Percentiles rank a stretch among this genome's conserved stretches.
Conservation (phyloP, 345 rosid species). For the Kandelia obovata region DNA sequence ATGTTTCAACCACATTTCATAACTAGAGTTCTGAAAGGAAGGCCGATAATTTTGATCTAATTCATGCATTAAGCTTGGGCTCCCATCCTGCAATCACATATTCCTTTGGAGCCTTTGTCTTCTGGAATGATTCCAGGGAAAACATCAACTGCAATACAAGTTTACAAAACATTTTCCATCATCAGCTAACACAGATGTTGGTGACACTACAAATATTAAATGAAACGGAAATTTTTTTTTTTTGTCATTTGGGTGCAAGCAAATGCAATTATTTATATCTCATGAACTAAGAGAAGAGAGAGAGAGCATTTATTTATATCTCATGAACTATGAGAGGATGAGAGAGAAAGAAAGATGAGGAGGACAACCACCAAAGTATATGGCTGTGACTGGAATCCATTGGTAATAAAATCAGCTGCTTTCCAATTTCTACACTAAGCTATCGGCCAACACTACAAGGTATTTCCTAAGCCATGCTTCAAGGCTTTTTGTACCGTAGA, state of each 20-base stretch:
- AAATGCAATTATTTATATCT: not conserved
- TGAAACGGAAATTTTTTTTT: not conserved
- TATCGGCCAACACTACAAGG: not conserved
- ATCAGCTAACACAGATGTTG: not conserved
- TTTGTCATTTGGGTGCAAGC: not conserved
- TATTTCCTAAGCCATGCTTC: no score
- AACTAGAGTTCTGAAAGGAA: constrained; percentile 16
- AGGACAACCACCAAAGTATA: not conserved
- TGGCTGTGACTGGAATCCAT: not conserved
- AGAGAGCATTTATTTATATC: not conserved
- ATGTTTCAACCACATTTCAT: constrained; percentile 11
- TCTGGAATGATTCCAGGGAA: constrained; percentile 59
- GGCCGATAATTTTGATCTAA: constrained; percentile 18
- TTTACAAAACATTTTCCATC: not conserved
- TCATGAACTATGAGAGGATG: not conserved
- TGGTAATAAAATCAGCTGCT: not conserved
- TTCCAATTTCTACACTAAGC: not conserved
- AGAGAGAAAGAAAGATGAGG: not conserved
- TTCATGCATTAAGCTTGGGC: constrained; percentile 70
- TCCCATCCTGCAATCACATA: constrained; percentile 81
- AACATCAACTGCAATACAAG: constrained; percentile 41
- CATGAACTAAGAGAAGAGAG: not conserved
- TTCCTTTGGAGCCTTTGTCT: constrained; percentile 59
- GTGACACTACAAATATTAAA: not conserved
- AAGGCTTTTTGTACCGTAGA: no score